Percentiles rank a stretch among this genome's conserved stretches.
Evolutionary conservation across 495 filamentous ascomycete species (phyloP).

Genomic region (Podospora pseudocomata): DNA sequence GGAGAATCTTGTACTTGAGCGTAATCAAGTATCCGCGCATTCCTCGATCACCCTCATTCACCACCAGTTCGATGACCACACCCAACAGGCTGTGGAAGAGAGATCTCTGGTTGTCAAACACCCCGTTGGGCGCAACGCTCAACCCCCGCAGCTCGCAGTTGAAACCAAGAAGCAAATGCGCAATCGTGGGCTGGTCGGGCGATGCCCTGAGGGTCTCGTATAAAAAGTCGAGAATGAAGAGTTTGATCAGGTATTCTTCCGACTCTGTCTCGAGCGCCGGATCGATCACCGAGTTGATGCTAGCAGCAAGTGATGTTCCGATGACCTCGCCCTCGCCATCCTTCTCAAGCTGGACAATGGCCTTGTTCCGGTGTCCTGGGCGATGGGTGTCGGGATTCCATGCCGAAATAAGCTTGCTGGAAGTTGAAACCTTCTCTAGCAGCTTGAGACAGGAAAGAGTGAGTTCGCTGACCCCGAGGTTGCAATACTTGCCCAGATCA

Average conservation of each 20-base stretch:
- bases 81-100: slow-evolving; percentile 77
- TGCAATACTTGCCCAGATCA: slow-evolving; percentile 77
- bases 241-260: slow-evolving; percentile 69
- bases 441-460: slow-evolving; percentile 73
- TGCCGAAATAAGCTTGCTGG: slow-evolving; percentile 63
- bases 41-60: slow-evolving; percentile 53
- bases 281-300: slow-evolving; percentile 61
- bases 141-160: slow-evolving; percentile 64
- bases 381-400: slow-evolving; percentile 47
- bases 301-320: slow-evolving; percentile 60
- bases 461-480: slow-evolving; percentile 70
- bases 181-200: slow-evolving; percentile 70
- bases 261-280: slow-evolving; percentile 58
- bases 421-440: slow-evolving; percentile 79
- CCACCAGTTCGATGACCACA: slow-evolving; percentile 60
- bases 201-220: slow-evolving; percentile 69
- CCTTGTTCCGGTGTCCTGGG: slow-evolving; percentile 64
- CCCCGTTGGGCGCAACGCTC: slow-evolving; percentile 56
- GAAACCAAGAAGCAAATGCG: slow-evolving; percentile 89
- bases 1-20: slow-evolving; percentile 70
- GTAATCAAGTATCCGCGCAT: slow-evolving; percentile 67
- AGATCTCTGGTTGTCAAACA: slow-evolving; percentile 64
- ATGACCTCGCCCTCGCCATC: slow-evolving; percentile 67
- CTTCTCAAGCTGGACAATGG: slow-evolving; percentile 71
- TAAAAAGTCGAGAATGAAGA: slow-evolving; percentile 76